Conservation (phyloP, 2,329 filamentous ascomycete species). For the Orbilia blumenaviensis region DNA sequence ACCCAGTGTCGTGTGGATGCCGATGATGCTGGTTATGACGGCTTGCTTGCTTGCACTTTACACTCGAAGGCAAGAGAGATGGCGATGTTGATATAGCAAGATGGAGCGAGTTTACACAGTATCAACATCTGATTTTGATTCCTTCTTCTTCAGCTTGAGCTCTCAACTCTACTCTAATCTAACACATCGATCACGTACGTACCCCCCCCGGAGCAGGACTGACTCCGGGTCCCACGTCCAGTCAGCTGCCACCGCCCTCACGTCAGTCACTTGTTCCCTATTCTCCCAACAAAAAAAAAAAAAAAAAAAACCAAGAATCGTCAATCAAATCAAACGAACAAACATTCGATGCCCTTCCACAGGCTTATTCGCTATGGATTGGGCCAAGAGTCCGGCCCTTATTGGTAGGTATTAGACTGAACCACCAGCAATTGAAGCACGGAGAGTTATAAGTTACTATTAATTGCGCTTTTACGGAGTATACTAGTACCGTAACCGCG, state of each 20-base stretch:
- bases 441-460: slow-evolving; percentile 50
- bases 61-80: background rate
- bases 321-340: too few species aligned
- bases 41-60: too few species aligned
- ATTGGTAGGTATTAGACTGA: background rate
- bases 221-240: slow-evolving; percentile 6
- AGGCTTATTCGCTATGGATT: slow-evolving; percentile 14
- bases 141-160: too few species aligned
- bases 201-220: background rate
- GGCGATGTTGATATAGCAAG: slow-evolving; percentile 4
- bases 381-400: background rate
- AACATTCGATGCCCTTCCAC: slow-evolving; percentile 29
- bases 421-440: slow-evolving; percentile 16
- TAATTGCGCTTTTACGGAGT: slow-evolving; percentile 1
- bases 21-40: too few species aligned
- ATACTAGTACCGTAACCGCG: background rate
- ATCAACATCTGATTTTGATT: slow-evolving; percentile 12
- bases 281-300: slow-evolving; percentile 23
- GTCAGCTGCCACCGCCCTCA: slow-evolving; percentile 21
- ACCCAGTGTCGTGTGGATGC: background rate
- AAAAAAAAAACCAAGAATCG: too few species aligned
- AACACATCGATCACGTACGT: background rate
- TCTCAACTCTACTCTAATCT: too few species aligned
- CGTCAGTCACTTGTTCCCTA: background rate
- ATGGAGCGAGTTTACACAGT: slow-evolving; percentile 14